Evolutionary conservation across 2,329 filamentous ascomycete species (phyloP).

Genomic region (Colletotrichum sp.): DNA sequence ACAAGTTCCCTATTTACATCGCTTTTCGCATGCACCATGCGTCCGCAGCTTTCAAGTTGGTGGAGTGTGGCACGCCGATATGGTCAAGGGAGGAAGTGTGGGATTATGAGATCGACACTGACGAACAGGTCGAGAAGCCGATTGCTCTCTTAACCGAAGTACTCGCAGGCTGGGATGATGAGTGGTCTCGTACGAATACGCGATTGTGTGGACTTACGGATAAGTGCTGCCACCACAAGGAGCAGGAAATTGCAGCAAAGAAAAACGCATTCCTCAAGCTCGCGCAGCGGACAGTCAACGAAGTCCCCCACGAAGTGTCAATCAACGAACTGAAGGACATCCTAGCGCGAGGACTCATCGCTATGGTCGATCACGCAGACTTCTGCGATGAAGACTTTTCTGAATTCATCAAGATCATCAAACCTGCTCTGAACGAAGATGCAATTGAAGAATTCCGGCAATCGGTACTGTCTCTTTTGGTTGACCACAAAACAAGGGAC

Average conservation of each 20-base stretch:
- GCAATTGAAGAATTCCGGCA: rapidly evolving
- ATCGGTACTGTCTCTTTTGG: not conserved
- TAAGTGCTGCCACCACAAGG: not conserved
- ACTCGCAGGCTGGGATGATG: not conserved
- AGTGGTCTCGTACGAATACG: not conserved
- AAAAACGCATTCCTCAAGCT: not conserved
- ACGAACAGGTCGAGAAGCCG: not conserved
- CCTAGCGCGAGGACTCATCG: not conserved
- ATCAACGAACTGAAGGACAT: rapidly evolving
- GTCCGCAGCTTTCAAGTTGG: not conserved
- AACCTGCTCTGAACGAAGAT: rapidly evolving
- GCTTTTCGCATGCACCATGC: not conserved
- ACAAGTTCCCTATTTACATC: rapidly evolving
- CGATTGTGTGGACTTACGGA: not conserved
- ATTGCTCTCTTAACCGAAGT: not conserved
- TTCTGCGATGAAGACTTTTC: not conserved
- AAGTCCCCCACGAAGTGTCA: not conserved
- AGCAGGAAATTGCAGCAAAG: not conserved
- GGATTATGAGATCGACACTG: not conserved
- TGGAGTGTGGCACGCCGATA: not conserved
- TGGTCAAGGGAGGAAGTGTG: not conserved
- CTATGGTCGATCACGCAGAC: not conserved
- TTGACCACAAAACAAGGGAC: rapidly evolving
- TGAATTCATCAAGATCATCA: not conserved
- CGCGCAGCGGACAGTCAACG: not conserved